These are phyloP conservation scores for Colletotrichum godetiae DNA, from an alignment of 2,329 filamentous ascomycete genomes.

Conservation along the genomic window DNA sequence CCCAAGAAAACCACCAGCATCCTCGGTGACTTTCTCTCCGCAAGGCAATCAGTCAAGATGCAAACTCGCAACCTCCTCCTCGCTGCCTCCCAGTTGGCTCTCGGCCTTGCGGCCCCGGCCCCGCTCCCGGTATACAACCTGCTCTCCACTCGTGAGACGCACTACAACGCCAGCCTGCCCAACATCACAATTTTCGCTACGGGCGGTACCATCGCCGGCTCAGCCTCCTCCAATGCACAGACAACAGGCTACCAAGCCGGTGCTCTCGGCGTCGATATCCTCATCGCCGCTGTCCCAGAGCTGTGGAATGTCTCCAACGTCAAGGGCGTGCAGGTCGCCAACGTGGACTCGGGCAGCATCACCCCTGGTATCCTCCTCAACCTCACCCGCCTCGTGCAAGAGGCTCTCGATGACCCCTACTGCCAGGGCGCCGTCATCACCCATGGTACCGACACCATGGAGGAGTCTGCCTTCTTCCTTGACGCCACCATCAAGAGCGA, in stretches of 20 bases:
- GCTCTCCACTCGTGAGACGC: slow-evolving; percentile 23
- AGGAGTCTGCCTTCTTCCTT: slow-evolving; percentile 73
- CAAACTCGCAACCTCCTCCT: slow-evolving; percentile 18
- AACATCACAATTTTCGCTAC: slow-evolving; percentile 69
- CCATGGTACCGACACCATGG: slow-evolving; percentile 74
- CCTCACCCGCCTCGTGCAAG: slow-evolving; percentile 59
- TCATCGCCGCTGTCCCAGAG: slow-evolving; percentile 67
- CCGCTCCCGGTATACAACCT: slow-evolving; percentile 12
- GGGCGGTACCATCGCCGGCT: slow-evolving; percentile 70
- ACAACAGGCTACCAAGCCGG: slow-evolving; percentile 56
- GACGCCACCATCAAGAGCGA: slow-evolving; percentile 66
- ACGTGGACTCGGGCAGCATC: slow-evolving; percentile 59
- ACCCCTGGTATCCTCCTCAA: slow-evolving; percentile 60
- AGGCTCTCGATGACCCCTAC: slow-evolving; percentile 55
- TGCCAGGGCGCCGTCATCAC: slow-evolving; percentile 67
- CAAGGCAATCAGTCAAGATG: slow-evolving; percentile 8
- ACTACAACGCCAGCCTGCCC: slow-evolving; percentile 57
- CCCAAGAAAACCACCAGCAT: neutral
- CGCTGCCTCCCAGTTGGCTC: slow-evolving; percentile 19
- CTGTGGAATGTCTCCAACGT: slow-evolving; percentile 66
- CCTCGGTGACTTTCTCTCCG: neutral
- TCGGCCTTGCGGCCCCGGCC: slow-evolving; percentile 25
- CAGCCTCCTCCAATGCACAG: slow-evolving; percentile 58
- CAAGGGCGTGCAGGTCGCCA: slow-evolving; percentile 62
- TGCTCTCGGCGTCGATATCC: slow-evolving; percentile 58